Base-by-base conservation (phyloP, 768 basidiomycete genomes). In the Lanmaoa pseudosensibilis region DNA sequence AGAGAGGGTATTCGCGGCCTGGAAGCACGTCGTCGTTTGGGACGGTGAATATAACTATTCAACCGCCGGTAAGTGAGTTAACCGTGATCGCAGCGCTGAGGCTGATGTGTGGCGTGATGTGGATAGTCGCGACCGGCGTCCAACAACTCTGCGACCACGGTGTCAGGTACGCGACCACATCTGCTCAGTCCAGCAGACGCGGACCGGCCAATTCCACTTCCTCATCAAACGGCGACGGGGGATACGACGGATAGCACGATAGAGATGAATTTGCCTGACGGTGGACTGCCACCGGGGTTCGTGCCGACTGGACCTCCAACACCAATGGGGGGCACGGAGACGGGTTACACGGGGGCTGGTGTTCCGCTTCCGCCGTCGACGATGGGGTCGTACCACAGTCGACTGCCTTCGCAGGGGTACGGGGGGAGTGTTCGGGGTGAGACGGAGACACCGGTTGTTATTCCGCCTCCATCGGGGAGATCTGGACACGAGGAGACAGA, bases 141-240 rank as follows among this genome's bases (percentile, higher is more conserved):
- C 7, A 67, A 73, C 46, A 63, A 62, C 7, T 77, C 76, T 38
- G 67, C 58, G 43, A 32, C 63, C 5, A 66, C 67, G 10, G 53
- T 45, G 4, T 59, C 71, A 16, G 59, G 65, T 2, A 66, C 65
- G 30, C 66, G 71, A 38, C 2, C 67, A 4, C 34, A 73, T 38
- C 61, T 74, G 50, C 61, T 78, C n/a, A 77, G 75, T 49, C 74
- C 75, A 41, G 75, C 70, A 5, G 77, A 78, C 43, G 77, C 76
- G 4, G 74, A 75, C 33, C 65, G 73, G n/a, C 70, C 69, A 0
- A 40, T 73, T n/a, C 69, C 75, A 8, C 69, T 71, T 16, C 73
- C 73, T 2, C 50, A 58, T 0, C 50, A 59, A 13, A 57, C 52
- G 9, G 44, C 57, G 4, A 39, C n/a, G 27, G 56, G 1, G 47